Percentiles rank a stretch among this genome's conserved stretches.
Conservation (phyloP, 257 asterid species). For the Solanum acaule region DNA sequence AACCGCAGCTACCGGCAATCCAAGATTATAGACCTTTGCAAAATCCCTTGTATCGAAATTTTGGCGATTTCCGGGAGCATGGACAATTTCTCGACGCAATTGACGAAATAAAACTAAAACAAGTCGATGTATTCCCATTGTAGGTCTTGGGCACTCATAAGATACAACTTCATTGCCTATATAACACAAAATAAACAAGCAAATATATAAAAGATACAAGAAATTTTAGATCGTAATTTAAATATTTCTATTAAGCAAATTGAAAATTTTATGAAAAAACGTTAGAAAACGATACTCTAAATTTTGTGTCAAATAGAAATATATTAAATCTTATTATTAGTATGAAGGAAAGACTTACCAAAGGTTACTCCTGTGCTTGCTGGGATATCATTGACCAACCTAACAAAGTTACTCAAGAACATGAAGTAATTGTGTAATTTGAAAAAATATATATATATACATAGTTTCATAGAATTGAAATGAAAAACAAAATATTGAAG, state of each 20-base stretch:
- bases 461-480: background rate
- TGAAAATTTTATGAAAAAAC: background rate
- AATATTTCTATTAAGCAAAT: too few relatives aligned
- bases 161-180: constrained; percentile 52
- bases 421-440: background rate
- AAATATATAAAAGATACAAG: too few relatives aligned
- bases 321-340: background rate
- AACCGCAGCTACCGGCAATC: constrained; percentile 44
- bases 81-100: constrained; percentile 40
- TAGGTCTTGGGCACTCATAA: constrained; percentile 52
- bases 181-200: background rate
- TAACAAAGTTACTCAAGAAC: background rate
- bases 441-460: background rate
- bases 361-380: constrained; percentile 3
- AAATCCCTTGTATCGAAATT: constrained; percentile 44
- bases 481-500: background rate
- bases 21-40: constrained; percentile 52
- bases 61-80: constrained; percentile 56
- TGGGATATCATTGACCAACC: constrained; percentile 8
- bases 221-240: too few relatives aligned
- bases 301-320: too few relatives aligned
- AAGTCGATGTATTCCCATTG: constrained; percentile 56
- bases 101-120: constrained; percentile 42
- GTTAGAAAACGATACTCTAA: background rate
- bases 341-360: background rate